phyloP scores from a whole-genome alignment of 495 filamentous ascomycete species.

The Trichoderma gamsii region DNA sequence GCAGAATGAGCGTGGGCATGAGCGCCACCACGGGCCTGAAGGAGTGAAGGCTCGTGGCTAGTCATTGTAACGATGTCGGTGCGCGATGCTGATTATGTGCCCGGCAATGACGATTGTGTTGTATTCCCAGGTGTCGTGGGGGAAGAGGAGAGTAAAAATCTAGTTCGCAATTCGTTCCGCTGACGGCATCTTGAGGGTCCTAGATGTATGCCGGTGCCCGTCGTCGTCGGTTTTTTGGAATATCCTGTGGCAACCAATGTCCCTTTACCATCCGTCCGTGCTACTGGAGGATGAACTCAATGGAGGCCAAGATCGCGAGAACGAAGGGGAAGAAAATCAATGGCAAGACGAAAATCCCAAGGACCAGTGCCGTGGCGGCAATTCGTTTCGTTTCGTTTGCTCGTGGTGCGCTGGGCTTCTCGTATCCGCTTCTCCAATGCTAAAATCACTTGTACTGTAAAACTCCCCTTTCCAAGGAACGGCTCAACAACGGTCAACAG shows the following conservation, averaged over 20 bases:
- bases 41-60: constrained; percentile 49
- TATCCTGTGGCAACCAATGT: background rate
- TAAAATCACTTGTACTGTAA: background rate
- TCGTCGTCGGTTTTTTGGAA: background rate
- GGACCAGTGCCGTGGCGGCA: background rate
- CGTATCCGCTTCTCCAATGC: background rate
- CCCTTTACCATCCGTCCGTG: background rate
- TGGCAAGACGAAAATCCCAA: background rate
- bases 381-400: constrained; percentile 12
- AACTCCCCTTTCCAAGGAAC: background rate
- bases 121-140: constrained; percentile 1
- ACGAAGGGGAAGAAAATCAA: background rate
- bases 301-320: background rate
- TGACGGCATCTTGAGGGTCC: constrained; percentile 2
- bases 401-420: background rate
- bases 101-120: constrained; percentile 6
- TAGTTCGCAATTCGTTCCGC: constrained; percentile 7
- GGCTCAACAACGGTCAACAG: constrained; percentile 1
- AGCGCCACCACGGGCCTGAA: constrained; percentile 39
- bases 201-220: background rate
- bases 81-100: constrained; percentile 21
- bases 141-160: background rate
- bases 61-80: constrained; percentile 42
- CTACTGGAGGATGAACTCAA: background rate
- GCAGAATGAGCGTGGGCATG: constrained; percentile 26